Base-by-base conservation (phyloP, 495 filamentous ascomycete genomes). In the Elaphomyces granulatus region DNA sequence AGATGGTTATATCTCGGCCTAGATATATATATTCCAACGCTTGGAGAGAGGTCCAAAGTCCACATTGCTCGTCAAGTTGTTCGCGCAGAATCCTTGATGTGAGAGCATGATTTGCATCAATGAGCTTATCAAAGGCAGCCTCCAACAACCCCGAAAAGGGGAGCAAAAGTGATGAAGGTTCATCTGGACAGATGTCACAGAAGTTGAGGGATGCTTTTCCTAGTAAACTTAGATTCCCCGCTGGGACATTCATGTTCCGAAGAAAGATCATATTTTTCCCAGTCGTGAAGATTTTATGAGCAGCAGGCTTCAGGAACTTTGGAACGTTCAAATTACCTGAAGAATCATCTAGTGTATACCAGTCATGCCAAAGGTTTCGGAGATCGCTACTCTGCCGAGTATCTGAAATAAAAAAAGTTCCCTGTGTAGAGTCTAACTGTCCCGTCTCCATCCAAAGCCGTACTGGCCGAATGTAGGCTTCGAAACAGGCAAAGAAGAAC, bases 181-280 rank as follows among this genome's bases (percentile, higher is more conserved):
- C 53, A 4, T 55, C 43, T 12, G 58, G 53, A 47, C 68, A 77
- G 10, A 79, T 62, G n/a, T 62, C 65, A 3, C 68, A 59, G 41
- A 80, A 74, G 15, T 69, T 62, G 32, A 83, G 52, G 9, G 46
- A 59, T 9, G 61, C 53, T 42, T 68, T 68, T 42, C 47, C 36
- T 2, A 41, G 26, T 8, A 37, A 28, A 15, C 53, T 47, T 3
- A 45, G 14, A 16, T 43, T 34, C 14, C 51, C 44, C 7, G 50
- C 50, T 3, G 42, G 34, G 8, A 49, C 48, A 23, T 63, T 58
- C 37, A 83, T 67, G 21, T 76, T 71, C 21, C 77, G 79, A 15
- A 94, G 58, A 36, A 96, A 81, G 1, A 90, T 75, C 44, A 86
- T 78, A 48, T 78, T 90, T 53, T 95, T 94, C 0, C 90, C 88